Evolutionary conservation across 306 rosid species (phyloP).

Genomic region (Dicorynia guianensis): DNA sequence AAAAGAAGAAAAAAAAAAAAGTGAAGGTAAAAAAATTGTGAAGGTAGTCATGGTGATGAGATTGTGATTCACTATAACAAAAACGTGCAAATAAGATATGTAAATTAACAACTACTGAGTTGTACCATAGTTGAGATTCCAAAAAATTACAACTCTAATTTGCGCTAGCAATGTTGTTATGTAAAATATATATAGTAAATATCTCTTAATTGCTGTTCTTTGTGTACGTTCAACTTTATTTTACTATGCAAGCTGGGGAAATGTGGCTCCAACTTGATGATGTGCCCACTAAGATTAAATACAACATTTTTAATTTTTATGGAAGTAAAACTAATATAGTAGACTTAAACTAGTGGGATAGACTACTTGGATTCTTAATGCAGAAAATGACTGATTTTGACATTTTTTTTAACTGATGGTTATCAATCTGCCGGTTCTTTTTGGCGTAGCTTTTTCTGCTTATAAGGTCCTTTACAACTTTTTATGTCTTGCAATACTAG

Average conservation of each 20-base stretch:
- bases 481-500: background rate
- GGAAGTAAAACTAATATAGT: background rate
- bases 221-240: background rate
- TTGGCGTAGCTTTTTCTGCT: background rate
- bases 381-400: background rate
- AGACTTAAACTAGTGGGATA: background rate
- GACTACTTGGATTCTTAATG: background rate
- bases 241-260: background rate
- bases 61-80: background rate
- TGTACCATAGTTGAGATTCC: background rate
- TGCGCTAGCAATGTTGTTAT: background rate
- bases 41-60: too few relatives aligned
- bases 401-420: background rate
- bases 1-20: background rate
- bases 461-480: background rate
- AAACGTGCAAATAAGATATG: conserved; percentile 1
- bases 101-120: background rate
- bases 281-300: background rate
- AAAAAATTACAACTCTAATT: background rate
- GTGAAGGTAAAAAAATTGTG: background rate
- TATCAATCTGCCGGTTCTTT: background rate
- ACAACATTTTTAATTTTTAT: background rate
- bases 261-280: background rate
- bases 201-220: background rate
- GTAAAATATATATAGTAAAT: background rate